Evolutionary conservation across 192 early-diverging fungal species (phyloP), one percentile per base, ranked within the genome.

Genomic region (Fimicolochytrium jonesii): DNA sequence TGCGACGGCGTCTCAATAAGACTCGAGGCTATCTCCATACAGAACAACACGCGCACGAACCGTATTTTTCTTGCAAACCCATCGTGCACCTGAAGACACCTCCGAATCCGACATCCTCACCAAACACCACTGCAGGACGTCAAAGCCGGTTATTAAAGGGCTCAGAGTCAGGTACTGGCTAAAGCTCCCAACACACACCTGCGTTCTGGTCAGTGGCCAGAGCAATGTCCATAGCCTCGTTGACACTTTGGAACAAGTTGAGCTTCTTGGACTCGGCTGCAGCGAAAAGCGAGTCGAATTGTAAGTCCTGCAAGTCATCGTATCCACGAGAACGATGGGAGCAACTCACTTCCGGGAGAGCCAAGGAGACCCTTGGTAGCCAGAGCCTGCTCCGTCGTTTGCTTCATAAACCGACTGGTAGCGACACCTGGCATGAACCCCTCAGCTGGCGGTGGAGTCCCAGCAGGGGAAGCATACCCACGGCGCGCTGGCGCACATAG

Each of bases 21-120:
- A 47, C n/a, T n/a, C 29, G 22, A 9, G 10, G 25, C n/a, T 17
- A 32, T 22, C 7, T 35, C 22, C n/a, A n/a, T n/a, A n/a, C n/a
- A n/a, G n/a, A n/a, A n/a, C n/a, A n/a, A n/a, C n/a, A n/a, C n/a
- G n/a, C n/a, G n/a, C n/a, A 20, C 65, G 17, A 31, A 68, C 94
- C 95, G 74, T 90, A 96, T 70, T 90, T 91, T 52, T 93, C 89
- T 0, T 87, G 84, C 28, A 98, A 73, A 5, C 93, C 93, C 55
- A 93, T 85, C 6, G 95, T 93, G 72, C 90, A 92, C 46, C 95
- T 81, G 73, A 98, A 98, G 9, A 98, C 95, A 7, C 95, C 95
- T 54, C 95, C 95, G 74, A 98, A 98, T 4, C 89, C 87, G 2
- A 98, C 93, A 78, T 98, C 95, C 68, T 98, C 94, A 42, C 95